A percentile compares a stretch with the other conserved stretches of the same genome.
phyloP scores from a whole-genome alignment of 2,329 filamentous ascomycete species.

The Ascochyta fabae region DNA sequence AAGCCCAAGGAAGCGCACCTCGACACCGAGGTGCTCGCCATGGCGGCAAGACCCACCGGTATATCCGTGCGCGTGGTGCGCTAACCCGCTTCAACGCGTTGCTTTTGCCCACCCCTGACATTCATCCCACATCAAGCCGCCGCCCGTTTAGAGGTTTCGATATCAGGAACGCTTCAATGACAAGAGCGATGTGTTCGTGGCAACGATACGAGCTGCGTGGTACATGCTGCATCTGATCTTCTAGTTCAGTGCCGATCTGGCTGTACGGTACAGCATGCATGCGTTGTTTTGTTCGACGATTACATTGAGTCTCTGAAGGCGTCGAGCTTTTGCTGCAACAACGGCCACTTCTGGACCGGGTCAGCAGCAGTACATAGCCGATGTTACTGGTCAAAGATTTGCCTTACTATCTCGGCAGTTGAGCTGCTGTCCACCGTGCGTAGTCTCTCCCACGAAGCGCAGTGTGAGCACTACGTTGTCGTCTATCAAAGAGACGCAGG shows the following conservation, averaged over 20 bases:
- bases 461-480: not conserved
- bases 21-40: constrained; percentile 14
- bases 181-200: constrained; percentile 3
- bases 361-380: not conserved
- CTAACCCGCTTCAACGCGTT: constrained; percentile 4
- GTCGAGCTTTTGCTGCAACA: not conserved
- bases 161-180: constrained; percentile 2
- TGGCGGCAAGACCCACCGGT: constrained; percentile 12
- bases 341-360: not conserved
- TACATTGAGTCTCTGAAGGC: not conserved
- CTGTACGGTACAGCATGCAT: no score
- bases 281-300: not conserved
- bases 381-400: not conserved
- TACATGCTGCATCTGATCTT: not conserved
- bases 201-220: not conserved
- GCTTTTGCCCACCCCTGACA: constrained; percentile 16
- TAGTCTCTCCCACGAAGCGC: not conserved
- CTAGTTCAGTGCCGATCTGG: not conserved
- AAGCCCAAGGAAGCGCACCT: constrained; percentile 6
- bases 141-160: not conserved
- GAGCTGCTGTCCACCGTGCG: not conserved
- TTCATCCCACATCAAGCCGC: constrained; percentile 13
- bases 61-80: not conserved
- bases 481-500: not conserved
- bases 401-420: not conserved